A percentile compares a stretch with the other conserved stretches of the same genome.
Conservation (phyloP, 2,329 filamentous ascomycete genomes). For the Paraphaeosphaeria sporulosa region DNA sequence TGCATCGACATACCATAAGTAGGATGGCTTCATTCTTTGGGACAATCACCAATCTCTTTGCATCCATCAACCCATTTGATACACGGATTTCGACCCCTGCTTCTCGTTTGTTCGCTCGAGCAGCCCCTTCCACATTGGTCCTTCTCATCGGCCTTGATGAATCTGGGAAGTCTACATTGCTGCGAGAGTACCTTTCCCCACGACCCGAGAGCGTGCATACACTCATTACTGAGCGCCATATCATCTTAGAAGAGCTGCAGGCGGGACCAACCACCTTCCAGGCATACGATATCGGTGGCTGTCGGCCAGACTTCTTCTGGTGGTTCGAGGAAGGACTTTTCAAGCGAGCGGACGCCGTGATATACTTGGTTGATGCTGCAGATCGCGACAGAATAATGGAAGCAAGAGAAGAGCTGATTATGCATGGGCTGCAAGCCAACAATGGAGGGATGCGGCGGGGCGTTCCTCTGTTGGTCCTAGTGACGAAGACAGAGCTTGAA, state of each 20-base stretch:
- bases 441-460: not conserved
- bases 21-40: not conserved
- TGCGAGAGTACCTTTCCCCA: not conserved
- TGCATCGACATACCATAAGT: not conserved
- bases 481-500: not conserved
- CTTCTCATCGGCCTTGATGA: not conserved
- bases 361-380: slow-evolving; percentile 2
- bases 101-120: not conserved
- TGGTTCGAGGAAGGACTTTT: not conserved
- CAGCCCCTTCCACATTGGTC: not conserved
- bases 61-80: not conserved
- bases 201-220: not conserved
- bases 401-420: not conserved
- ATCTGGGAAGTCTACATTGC: not conserved
- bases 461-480: not conserved
- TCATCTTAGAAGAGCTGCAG: not conserved
- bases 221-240: not conserved
- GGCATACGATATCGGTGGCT: not conserved
- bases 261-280: not conserved
- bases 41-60: not conserved
- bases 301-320: not conserved
- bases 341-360: not conserved
- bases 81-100: not conserved
- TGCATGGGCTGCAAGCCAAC: not conserved
- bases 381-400: not conserved